These are phyloP conservation scores for Heliamphora pulchella DNA, from an alignment of 179 eudicot genomes.

Conservation along the genomic window DNA sequence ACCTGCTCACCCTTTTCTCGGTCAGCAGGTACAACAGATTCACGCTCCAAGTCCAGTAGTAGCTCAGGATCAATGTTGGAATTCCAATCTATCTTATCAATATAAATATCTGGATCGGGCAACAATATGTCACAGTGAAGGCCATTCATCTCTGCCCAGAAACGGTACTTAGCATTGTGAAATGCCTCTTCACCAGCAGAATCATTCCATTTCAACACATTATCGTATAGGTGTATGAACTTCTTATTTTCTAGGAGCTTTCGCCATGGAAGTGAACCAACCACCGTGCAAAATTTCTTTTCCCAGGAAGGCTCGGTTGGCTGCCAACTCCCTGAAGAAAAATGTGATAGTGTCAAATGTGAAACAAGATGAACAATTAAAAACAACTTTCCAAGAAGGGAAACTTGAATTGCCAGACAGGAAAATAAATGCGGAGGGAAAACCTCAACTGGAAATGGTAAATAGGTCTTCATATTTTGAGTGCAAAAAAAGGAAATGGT, in stretches of 20 bases:
- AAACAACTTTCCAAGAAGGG: background rate
- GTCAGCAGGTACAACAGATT: constrained; percentile 16
- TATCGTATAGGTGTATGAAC: constrained; percentile 21
- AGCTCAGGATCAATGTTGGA: constrained; percentile 40
- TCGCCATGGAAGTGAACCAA: constrained; percentile 32
- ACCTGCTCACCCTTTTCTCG: constrained; percentile 24
- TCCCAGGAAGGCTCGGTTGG: constrained; percentile 36
- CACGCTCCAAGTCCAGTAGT: constrained; percentile 41
- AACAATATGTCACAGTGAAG: constrained; percentile 28
- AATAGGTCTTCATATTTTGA: background rate
- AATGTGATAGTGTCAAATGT: background rate
- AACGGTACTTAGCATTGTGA: constrained; percentile 27
- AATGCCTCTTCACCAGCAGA: constrained; percentile 37
- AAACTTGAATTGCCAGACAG: background rate
- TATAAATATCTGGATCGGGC: constrained; percentile 64
- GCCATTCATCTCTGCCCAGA: constrained; percentile 34
- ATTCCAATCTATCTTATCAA: constrained; percentile 66
- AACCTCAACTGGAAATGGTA: background rate
- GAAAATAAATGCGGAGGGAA: background rate
- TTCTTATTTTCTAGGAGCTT: constrained; percentile 24
- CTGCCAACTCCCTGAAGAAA: constrained; percentile 26
- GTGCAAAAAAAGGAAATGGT: background rate
- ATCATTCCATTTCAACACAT: constrained; percentile 36
- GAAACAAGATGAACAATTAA: background rate
- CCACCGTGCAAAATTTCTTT: constrained; percentile 29